Conservation (phyloP, 139 green algal species). For the Pseudopediastrum boryanum region DNA sequence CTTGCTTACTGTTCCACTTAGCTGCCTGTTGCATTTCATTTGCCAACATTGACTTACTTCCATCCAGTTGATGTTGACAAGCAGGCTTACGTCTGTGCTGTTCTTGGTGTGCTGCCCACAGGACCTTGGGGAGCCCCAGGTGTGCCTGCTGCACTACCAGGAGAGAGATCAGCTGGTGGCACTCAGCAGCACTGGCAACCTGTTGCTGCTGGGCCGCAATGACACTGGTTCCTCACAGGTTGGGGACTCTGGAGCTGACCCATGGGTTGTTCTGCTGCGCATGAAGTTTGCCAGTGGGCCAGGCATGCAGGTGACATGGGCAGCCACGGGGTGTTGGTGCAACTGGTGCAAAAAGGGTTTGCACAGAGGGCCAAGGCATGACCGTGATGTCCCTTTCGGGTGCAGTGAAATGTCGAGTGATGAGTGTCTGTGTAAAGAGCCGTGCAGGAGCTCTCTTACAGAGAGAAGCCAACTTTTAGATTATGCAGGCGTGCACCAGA, state of each 20-base stretch:
- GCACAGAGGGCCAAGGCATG: neutral
- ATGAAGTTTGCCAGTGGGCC: conserved; percentile 20
- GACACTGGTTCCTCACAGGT: neutral
- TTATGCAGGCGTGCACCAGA: too few relatives aligned
- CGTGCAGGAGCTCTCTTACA: neutral
- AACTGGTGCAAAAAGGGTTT: neutral
- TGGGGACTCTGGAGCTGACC: neutral
- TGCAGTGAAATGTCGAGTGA: neutral
- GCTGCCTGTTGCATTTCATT: too few relatives aligned
- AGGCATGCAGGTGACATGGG: neutral
- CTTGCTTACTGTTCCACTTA: too few relatives aligned
- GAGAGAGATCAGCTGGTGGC: conserved; percentile 28
- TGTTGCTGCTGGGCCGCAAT: conserved; percentile 11
- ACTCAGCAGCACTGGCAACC: conserved; percentile 12
- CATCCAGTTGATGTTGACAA: neutral
- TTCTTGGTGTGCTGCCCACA: neutral
- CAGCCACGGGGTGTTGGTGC: conserved; percentile 8
- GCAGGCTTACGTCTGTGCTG: neutral
- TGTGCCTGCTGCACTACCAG: conserved; percentile 10
- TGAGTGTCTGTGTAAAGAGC: neutral
- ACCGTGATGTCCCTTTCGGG: neutral
- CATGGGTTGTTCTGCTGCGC: conserved; percentile 1
- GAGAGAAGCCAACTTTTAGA: neutral
- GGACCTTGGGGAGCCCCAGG: conserved; percentile 12
- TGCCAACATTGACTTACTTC: neutral